These are phyloP conservation scores for Plasmodium knowlesi DNA, from an alignment of 169 alveolate species.

Conservation along the genomic window DNA sequence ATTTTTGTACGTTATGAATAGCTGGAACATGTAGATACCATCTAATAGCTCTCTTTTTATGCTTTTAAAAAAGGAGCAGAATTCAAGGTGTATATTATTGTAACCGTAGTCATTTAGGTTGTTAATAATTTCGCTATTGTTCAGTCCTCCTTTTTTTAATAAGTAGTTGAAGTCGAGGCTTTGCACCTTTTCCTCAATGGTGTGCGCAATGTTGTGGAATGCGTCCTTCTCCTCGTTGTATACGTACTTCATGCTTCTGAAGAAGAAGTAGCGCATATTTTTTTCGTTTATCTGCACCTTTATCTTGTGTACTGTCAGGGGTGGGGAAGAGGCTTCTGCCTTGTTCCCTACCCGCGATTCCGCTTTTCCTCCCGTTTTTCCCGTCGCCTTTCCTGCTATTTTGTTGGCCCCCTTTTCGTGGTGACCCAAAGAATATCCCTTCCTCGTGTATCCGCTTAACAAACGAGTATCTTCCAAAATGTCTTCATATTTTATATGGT, in stretches of 20 bases:
- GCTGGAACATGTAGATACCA: slow-evolving; percentile 83
- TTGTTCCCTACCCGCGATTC: neutral
- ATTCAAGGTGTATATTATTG: slow-evolving; percentile 78
- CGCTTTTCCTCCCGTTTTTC: neutral
- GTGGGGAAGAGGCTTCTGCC: neutral
- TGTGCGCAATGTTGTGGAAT: slow-evolving; percentile 78
- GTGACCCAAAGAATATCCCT: neutral
- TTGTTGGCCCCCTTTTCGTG: neutral
- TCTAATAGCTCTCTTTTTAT: slow-evolving; percentile 83
- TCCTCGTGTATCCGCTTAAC: neutral
- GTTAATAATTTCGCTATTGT: slow-evolving; percentile 80
- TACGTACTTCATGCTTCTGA: slow-evolving; percentile 77
- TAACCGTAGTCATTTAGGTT: slow-evolving; percentile 79
- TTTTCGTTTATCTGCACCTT: slow-evolving; percentile 48
- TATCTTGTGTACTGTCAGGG: slow-evolving; percentile 23
- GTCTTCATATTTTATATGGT: neutral
- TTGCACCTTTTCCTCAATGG: slow-evolving; percentile 75
- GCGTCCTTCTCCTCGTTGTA: slow-evolving; percentile 77
- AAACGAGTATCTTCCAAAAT: neutral
- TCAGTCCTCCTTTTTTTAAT: slow-evolving; percentile 84
- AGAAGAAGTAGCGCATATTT: slow-evolving; percentile 52
- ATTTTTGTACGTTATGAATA: slow-evolving; percentile 81
- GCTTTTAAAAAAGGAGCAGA: slow-evolving; percentile 76
- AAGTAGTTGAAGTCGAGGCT: slow-evolving; percentile 79
- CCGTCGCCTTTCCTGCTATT: neutral